Evolutionary conservation across 2,329 filamentous ascomycete species (phyloP).

Genomic region (Diaporthe capsici): DNA sequence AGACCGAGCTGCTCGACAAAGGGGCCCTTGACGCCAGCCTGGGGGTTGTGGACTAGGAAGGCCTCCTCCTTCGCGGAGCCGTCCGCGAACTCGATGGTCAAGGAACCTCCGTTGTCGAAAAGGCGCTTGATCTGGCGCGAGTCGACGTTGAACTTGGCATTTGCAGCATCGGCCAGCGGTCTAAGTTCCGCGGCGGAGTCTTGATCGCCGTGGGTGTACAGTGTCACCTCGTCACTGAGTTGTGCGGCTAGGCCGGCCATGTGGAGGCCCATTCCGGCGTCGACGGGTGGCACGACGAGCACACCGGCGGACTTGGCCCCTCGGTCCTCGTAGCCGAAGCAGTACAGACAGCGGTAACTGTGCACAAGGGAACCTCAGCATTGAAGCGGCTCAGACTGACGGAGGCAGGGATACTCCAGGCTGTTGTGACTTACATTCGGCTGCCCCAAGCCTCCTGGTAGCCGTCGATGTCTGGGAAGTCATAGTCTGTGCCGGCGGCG

Average conservation of each 20-base stretch:
- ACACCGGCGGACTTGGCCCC: neutral
- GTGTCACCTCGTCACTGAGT: neutral
- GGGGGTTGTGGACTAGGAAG: conserved; percentile 13
- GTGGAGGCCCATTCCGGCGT: neutral
- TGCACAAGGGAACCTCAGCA: neutral
- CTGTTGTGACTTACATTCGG: neutral
- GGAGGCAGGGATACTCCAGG: neutral
- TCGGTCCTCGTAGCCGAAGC: neutral
- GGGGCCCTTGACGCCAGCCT: neutral
- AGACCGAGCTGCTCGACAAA: conserved; percentile 1
- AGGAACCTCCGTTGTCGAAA: neutral
- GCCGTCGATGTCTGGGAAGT: neutral
- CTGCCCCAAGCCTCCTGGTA: neutral
- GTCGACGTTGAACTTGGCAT: neutral
- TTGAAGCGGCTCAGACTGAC: neutral
- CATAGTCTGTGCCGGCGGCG: neutral
- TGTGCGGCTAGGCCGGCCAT: neutral
- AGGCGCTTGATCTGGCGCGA: neutral
- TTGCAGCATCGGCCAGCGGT: neutral
- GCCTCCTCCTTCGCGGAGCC: neutral
- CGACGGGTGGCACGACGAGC: neutral
- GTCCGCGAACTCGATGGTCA: neutral
- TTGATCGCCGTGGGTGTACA: neutral
- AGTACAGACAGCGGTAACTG: neutral
- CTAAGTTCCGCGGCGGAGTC: neutral